A percentile compares a stretch with the other conserved stretches of the same genome.
Conservation (phyloP, 176 grass and related monocot species). For the Secale cereale region DNA sequence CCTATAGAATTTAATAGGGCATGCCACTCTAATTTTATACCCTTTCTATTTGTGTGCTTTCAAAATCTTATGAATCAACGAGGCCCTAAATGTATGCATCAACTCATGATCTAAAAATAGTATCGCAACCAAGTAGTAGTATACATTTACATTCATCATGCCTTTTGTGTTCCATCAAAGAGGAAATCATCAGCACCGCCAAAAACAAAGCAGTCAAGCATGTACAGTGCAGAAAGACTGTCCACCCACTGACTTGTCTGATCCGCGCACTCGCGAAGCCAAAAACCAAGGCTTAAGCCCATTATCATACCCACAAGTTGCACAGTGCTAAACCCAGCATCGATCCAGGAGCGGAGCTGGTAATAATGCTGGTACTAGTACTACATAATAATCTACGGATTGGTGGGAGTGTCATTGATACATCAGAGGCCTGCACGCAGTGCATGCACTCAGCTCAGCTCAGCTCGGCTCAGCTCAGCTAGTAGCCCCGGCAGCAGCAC, state of each 20-base stretch:
- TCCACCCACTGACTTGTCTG: not conserved
- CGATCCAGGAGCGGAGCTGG: not conserved
- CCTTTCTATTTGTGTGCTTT: too few relatives aligned
- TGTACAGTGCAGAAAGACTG: not conserved
- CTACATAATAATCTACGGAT: not conserved
- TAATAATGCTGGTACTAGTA: not conserved
- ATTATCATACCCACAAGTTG: not conserved
- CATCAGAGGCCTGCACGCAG: slow-evolving; percentile 12
- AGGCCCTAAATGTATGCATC: too few relatives aligned
- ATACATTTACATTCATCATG: not conserved
- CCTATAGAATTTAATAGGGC: too few relatives aligned
- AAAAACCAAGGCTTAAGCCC: not conserved
- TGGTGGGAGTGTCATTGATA: slow-evolving; percentile 22
- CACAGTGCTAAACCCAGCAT: not conserved
- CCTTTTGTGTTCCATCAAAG: not conserved
- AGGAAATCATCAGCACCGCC: not conserved
- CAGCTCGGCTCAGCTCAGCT: not conserved
- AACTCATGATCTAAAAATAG: not conserved
- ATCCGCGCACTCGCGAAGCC: slow-evolving; percentile 8
- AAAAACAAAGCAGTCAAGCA: not conserved
- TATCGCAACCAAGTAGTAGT: not conserved
- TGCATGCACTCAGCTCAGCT: not conserved
- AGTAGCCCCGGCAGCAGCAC: not conserved
- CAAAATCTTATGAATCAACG: too few relatives aligned
- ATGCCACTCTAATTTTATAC: too few relatives aligned